phyloP scores from a whole-genome alignment of 2,329 filamentous ascomycete genomes.

The Stachybotrys elegans region DNA sequence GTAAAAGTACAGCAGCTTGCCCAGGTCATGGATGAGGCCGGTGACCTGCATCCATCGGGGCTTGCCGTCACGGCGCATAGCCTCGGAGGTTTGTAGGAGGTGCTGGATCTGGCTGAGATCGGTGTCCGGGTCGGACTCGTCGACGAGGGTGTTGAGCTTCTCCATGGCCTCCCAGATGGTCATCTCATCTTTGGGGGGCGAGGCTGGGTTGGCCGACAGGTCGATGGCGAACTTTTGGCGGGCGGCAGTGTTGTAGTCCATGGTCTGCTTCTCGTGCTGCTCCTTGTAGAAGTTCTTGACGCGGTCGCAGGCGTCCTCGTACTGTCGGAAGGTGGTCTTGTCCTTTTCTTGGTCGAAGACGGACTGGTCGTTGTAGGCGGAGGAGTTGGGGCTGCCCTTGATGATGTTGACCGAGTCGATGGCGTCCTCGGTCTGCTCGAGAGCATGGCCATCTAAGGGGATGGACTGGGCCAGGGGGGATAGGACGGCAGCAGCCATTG shows the following conservation, averaged over 20 bases:
- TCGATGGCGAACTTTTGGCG: conserved; percentile 43
- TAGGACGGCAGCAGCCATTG: background rate
- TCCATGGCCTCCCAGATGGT: conserved; percentile 89
- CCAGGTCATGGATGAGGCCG: conserved; percentile 73
- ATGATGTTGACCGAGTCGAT: conserved; percentile 49
- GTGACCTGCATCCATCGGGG: conserved; percentile 78
- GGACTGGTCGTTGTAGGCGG: conserved; percentile 40
- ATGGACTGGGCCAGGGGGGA: background rate
- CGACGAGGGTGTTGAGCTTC: conserved; percentile 85
- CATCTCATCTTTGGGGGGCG: conserved; percentile 63
- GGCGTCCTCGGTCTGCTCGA: conserved; percentile 46
- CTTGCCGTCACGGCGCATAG: conserved; percentile 79
- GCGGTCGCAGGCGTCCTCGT: conserved; percentile 74
- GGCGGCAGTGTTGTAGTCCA: conserved; percentile 78
- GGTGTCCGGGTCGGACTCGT: conserved; percentile 88
- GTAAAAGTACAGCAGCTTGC: conserved; percentile 77
- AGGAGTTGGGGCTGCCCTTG: conserved; percentile 21
- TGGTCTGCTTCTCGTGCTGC: conserved; percentile 67
- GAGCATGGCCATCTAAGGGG: conserved; percentile 12
- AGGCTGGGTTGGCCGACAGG: conserved; percentile 42
- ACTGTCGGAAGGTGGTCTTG: conserved; percentile 77
- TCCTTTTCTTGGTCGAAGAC: conserved; percentile 72
- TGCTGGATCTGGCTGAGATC: conserved; percentile 85
- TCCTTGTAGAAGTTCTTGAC: conserved; percentile 84
- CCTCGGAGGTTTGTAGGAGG: conserved; percentile 82